Base-by-base conservation (phyloP, 441 rosid species). In the Daphne laureola region DNA sequence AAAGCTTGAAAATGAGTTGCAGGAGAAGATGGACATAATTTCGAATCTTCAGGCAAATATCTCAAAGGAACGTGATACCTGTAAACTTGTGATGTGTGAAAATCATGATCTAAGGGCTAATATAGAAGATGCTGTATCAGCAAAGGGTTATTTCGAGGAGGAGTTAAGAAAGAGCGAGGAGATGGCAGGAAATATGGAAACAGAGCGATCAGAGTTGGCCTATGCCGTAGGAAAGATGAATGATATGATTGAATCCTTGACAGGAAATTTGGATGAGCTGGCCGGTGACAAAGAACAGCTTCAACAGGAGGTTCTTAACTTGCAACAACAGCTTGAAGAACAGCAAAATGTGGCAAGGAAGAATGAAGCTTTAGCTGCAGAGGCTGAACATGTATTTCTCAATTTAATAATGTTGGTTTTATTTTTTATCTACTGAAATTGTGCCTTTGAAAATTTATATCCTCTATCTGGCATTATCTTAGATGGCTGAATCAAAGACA, bases 401-500 rank as follows among this genome's bases (percentile, higher is more conserved):
- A 46, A 46, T 63, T 40, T 64, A 51, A 59, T n/a, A n/a, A n/a
- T n/a, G n/a, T n/a, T n/a, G n/a, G n/a, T n/a, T n/a, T n/a, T n/a
- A n/a, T n/a, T n/a, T n/a, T n/a, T n/a, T n/a, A n/a, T n/a, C 36
- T 45, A 44, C 18, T 49, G 17, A 26, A 40, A 49, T 14, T 54
- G 9, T 18, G 51, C 11, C 35, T 49, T 43, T 23, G 27, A 26
- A 17, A 60, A 12, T 55, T 61, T 41, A 46, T 51, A 8, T 31
- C 8, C 8, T 31, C 5, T 5, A 31, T 31, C 8, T 8, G 6
- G 9, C 9, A 8, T 31, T 31, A 4, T 31, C 35, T 56, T 78
- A 94, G 99, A 77, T 74, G 54, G 87, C 95, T 66, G 97, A 86
- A 72, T 86, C 85, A 48, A 81, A 74, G 75, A 81, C 77, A 71